Conservation (phyloP, 331 rosid genomes). For the Dryas integrifolia region DNA sequence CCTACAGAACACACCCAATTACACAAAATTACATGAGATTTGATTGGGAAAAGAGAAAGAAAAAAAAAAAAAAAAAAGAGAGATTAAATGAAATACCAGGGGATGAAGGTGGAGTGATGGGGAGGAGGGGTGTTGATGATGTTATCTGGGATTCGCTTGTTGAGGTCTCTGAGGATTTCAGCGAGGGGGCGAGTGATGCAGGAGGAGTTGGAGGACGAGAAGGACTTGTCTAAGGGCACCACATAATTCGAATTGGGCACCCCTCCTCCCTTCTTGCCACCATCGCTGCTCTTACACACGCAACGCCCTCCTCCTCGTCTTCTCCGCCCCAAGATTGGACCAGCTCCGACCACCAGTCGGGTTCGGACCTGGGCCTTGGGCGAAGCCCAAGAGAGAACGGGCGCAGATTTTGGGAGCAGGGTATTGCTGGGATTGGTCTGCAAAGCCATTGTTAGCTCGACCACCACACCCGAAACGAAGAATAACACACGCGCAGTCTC, state of each 20-base stretch:
- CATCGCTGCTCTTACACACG: constrained; percentile 18
- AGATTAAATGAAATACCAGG: constrained; percentile 48
- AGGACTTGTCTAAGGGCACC: constrained; percentile 76
- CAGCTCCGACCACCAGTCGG: background rate
- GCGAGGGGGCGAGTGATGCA: constrained; percentile 75
- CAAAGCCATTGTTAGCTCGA: constrained; percentile 23
- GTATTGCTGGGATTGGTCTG: constrained; percentile 19
- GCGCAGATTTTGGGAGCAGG: constrained; percentile 3
- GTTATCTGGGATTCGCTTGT: constrained; percentile 83
- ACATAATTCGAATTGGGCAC: constrained; percentile 77
- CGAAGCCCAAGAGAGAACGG: background rate
- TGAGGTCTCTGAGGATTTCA: constrained; percentile 84
- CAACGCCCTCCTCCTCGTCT: constrained; percentile 12
- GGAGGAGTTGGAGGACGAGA: constrained; percentile 57
- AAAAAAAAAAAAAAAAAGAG: background rate
- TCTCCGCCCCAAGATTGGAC: background rate
- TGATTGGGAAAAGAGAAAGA: background rate
- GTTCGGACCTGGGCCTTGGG: background rate
- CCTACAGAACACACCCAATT: constrained; percentile 32
- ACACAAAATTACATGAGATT: background rate
- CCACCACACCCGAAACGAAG: no score
- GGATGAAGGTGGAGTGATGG: constrained; percentile 47
- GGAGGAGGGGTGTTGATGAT: constrained; percentile 43
- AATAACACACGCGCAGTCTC: no score
- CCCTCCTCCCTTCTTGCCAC: constrained; percentile 33